A percentile compares a stretch with the other conserved stretches of the same genome.
phyloP scores from a whole-genome alignment of 257 asterid genomes.

The Parsonsia alboflavescens region DNA sequence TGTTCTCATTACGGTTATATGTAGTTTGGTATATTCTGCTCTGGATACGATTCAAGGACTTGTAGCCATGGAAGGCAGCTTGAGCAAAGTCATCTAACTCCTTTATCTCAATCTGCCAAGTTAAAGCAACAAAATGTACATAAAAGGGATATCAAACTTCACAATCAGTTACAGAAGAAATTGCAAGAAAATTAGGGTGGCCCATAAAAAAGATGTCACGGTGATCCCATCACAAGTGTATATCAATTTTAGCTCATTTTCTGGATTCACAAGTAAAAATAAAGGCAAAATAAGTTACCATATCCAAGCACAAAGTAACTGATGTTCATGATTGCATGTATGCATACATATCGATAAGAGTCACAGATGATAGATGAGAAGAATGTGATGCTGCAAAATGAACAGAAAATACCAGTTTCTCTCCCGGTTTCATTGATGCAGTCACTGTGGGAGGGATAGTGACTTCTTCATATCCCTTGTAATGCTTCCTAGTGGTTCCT shows the following conservation, averaged over 20 bases:
- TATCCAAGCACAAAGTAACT: background rate
- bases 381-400: background rate
- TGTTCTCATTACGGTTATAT: constrained; percentile 73
- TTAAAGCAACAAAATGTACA: constrained; percentile 14
- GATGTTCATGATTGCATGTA: background rate
- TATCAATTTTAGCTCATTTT: background rate
- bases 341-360: background rate
- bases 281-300: background rate
- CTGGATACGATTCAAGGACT: constrained; percentile 91
- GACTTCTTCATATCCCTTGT: constrained; percentile 94
- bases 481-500: constrained; percentile 77
- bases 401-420: constrained; percentile 56
- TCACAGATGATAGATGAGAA: background rate
- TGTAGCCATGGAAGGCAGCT: constrained; percentile 97
- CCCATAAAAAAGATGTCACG: background rate
- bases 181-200: background rate
- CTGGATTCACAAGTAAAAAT: background rate
- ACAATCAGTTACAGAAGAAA: background rate
- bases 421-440: constrained; percentile 96
- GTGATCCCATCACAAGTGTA: background rate
- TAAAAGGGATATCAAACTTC: background rate
- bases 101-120: constrained; percentile 81
- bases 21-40: constrained; percentile 91
- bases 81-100: constrained; percentile 94
- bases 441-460: constrained; percentile 79